Conservation (phyloP, 1,284 basidiomycete species). For the Ganoderma lingzhi region DNA sequence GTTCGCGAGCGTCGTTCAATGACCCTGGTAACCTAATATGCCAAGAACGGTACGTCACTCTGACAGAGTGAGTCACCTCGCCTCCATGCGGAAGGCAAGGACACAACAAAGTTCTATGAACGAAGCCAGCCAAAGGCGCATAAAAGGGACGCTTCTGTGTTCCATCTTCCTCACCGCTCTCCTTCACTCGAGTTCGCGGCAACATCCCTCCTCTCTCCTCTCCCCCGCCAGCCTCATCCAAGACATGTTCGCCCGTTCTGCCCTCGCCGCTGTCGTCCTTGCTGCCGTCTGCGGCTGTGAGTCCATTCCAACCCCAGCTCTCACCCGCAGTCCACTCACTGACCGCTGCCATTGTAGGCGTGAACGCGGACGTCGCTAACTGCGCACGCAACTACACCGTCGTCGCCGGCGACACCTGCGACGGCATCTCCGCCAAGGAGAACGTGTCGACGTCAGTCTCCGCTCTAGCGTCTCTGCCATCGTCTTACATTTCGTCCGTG, state of each 20-base stretch:
- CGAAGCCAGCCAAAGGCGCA: not conserved
- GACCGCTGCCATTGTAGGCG: not conserved
- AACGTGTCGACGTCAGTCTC: slow-evolving; percentile 66
- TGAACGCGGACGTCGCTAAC: slow-evolving; percentile 43
- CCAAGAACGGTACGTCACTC: not conserved
- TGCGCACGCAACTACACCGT: slow-evolving; percentile 70
- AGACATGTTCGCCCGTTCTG: slow-evolving; percentile 21
- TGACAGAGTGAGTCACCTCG: not conserved
- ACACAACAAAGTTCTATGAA: not conserved
- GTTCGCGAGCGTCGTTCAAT: not conserved
- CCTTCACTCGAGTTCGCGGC: slow-evolving; percentile 1
- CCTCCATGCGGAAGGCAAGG: not conserved
- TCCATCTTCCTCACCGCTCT: not conserved
- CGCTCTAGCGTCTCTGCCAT: not conserved
- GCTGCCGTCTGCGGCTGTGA: slow-evolving; percentile 14
- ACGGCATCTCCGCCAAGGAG: slow-evolving; percentile 67
- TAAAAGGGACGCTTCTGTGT: not conserved
- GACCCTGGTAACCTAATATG: not conserved
- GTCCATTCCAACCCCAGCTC: not conserved
- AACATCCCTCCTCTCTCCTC: not conserved
- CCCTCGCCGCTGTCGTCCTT: slow-evolving; percentile 8
- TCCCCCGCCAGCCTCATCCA: not conserved
- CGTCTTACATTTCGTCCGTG: slow-evolving; percentile 38
- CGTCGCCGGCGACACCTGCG: slow-evolving; percentile 65
- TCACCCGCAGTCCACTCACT: not conserved